Conservation (phyloP, 2,329 filamentous ascomycete species). For the Cladosporium oxysporum region DNA sequence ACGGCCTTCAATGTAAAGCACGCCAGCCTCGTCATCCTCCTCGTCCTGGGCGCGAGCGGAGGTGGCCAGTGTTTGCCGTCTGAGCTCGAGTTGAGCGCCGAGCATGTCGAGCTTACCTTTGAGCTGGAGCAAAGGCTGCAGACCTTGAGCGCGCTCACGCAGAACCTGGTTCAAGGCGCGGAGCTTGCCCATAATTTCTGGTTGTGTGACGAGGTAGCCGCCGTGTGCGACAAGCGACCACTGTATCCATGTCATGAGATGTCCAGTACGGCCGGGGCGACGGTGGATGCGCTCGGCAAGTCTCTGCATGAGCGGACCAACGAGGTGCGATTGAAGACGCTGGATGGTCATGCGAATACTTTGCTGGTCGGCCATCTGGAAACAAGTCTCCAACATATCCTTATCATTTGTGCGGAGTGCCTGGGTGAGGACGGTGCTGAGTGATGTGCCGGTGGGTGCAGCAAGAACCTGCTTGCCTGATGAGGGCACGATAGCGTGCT, state of each 20-base stretch:
- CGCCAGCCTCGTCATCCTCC: constrained; percentile 68
- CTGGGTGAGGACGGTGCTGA: constrained; percentile 90
- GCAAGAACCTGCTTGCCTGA: constrained; percentile 53
- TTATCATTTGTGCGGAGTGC: constrained; percentile 90
- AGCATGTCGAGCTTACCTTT: constrained; percentile 97
- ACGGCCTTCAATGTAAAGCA: constrained; percentile 86
- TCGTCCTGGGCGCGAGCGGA: constrained; percentile 53
- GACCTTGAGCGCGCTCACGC: constrained; percentile 78
- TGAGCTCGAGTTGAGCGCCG: constrained; percentile 81
- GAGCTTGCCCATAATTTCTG: constrained; percentile 78
- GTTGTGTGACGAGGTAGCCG: constrained; percentile 82
- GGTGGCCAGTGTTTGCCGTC: constrained; percentile 64
- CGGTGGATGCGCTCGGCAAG: constrained; percentile 84
- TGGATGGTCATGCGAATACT: constrained; percentile 89
- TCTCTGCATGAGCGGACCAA: constrained; percentile 75
- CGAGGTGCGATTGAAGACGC: constrained; percentile 81
- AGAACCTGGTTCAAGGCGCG: constrained; percentile 81
- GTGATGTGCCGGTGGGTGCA: constrained; percentile 72
- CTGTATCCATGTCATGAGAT: constrained; percentile 92
- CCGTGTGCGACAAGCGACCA: constrained; percentile 93
- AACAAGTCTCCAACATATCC: constrained; percentile 86
- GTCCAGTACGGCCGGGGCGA: constrained; percentile 83
- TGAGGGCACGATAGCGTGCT: constrained; percentile 46
- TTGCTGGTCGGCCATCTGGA: constrained; percentile 73
- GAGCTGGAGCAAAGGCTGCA: constrained; percentile 79